These are phyloP conservation scores for Calonectria pseudoturangicola DNA, from an alignment of 2,329 filamentous ascomycete genomes.

Conservation along the genomic window DNA sequence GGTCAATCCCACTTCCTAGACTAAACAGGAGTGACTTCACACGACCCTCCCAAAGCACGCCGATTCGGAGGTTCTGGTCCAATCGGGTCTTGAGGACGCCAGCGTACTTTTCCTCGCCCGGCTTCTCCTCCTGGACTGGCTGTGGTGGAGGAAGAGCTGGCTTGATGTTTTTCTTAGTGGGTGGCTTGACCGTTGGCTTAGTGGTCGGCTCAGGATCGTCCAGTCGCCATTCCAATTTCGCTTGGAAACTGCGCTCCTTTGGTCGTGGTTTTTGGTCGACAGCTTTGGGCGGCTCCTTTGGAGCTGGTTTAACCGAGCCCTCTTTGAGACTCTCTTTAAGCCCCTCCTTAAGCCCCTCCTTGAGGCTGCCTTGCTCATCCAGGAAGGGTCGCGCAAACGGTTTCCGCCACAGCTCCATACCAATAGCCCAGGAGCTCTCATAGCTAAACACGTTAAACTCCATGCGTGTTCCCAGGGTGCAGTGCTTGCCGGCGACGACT, in stretches of 20 bases:
- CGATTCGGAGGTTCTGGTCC: slow-evolving; percentile 90
- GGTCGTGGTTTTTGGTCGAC: slow-evolving; percentile 37
- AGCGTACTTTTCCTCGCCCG: slow-evolving; percentile 79
- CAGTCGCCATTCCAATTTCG: slow-evolving; percentile 71
- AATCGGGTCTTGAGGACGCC: slow-evolving; percentile 93
- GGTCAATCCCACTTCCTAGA: slow-evolving; percentile 89
- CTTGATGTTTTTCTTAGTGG: slow-evolving; percentile 45
- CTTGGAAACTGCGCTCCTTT: slow-evolving; percentile 69
- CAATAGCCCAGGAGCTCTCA: slow-evolving; percentile 94
- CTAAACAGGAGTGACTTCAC: slow-evolving; percentile 95
- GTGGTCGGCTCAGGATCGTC: slow-evolving; percentile 61
- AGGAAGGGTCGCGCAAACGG: slow-evolving; percentile 63
- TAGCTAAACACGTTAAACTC: slow-evolving; percentile 99
- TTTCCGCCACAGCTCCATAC: slow-evolving; percentile 93
- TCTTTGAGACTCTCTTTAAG: background rate
- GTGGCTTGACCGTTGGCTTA: slow-evolving; percentile 51
- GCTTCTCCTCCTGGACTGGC: slow-evolving; percentile 47
- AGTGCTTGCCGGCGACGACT: slow-evolving; percentile 87
- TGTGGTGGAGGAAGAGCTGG: slow-evolving; percentile 41
- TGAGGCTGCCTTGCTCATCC: slow-evolving; percentile 49
- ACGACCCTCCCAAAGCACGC: slow-evolving; percentile 93
- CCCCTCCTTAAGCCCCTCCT: slow-evolving; percentile 9
- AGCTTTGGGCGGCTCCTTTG: slow-evolving; percentile 2
- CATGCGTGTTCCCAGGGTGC: slow-evolving; percentile 91
- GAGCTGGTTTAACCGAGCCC: background rate